phyloP scores from a whole-genome alignment of 306 rosid genomes.

The Cucurbita moschata region DNA sequence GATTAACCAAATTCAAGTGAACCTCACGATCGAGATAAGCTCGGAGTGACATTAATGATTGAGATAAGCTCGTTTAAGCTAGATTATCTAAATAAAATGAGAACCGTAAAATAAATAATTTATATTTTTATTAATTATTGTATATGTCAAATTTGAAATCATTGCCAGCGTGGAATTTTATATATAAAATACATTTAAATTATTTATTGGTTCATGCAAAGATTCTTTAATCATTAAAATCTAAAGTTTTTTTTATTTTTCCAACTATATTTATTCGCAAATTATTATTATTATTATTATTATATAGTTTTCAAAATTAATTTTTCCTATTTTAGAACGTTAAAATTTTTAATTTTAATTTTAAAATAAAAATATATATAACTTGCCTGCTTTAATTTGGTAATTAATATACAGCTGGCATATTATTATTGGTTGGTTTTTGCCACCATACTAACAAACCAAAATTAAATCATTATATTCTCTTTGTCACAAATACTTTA shows the following conservation, averaged over 20 bases:
- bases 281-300: no score
- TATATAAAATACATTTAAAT: not conserved
- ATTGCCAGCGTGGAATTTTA: not conserved
- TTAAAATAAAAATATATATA: not conserved
- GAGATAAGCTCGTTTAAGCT: no score
- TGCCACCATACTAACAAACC: not conserved
- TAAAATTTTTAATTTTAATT: not conserved
- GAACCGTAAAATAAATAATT: no score
- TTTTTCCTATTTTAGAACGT: no score
- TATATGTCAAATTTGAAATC: not conserved
- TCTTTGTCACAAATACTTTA: not conserved
- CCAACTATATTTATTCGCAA: no score
- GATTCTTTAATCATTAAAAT: not conserved
- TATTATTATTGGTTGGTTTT: not conserved
- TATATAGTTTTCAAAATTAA: no score
- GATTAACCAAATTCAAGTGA: no score
- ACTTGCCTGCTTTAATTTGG: not conserved
- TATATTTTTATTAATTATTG: no score
- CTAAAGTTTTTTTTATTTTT: not conserved
- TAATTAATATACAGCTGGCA: not conserved
- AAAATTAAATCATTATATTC: not conserved
- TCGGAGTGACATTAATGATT: no score
- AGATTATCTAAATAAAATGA: no score
- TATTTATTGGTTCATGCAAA: not conserved
- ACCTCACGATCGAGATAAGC: no score